Conservation (phyloP, 164 flowering plant species). For the Aristolochia contorta region DNA sequence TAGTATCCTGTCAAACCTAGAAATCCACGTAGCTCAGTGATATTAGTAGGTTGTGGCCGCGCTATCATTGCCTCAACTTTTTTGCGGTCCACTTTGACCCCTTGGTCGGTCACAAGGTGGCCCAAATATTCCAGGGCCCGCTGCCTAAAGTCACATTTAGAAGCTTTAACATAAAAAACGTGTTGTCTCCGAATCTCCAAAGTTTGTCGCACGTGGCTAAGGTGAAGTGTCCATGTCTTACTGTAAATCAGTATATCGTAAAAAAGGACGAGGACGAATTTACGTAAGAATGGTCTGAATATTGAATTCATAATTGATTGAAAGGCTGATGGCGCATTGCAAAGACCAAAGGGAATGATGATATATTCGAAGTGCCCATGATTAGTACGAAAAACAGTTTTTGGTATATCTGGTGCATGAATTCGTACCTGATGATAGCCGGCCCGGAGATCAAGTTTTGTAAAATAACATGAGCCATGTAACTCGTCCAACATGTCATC, state of each 20-base stretch:
- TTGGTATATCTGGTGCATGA: neutral
- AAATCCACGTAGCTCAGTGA: slow-evolving; percentile 5
- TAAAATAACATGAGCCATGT: neutral
- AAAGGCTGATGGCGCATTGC: slow-evolving; percentile 10
- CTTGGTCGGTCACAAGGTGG: neutral
- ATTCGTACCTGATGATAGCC: neutral
- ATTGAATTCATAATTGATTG: slow-evolving; percentile 5
- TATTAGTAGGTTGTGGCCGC: slow-evolving; percentile 4
- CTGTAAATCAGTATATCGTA: slow-evolving; percentile 2
- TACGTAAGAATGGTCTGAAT: slow-evolving; percentile 1
- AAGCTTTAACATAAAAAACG: slow-evolving; percentile 3
- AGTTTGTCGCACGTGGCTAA: neutral
- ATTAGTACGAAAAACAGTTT: slow-evolving; percentile 11
- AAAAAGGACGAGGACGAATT: slow-evolving; percentile 3
- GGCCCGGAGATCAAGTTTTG: neutral
- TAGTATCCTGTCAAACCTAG: slow-evolving; percentile 10
- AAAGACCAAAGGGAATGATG: slow-evolving; percentile 3
- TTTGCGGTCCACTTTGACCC: neutral
- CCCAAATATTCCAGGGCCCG: slow-evolving; percentile 7
- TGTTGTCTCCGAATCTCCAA: slow-evolving; percentile 3
- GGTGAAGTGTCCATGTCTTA: neutral
- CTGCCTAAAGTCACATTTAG: slow-evolving; percentile 9
- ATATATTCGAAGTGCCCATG: slow-evolving; percentile 3
- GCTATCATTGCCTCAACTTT: slow-evolving; percentile 1
- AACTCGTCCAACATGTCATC: slow-evolving; percentile 1